Evolutionary conservation across 164 flowering plant genomes (phyloP).

Genomic region (Protea cynaroides): DNA sequence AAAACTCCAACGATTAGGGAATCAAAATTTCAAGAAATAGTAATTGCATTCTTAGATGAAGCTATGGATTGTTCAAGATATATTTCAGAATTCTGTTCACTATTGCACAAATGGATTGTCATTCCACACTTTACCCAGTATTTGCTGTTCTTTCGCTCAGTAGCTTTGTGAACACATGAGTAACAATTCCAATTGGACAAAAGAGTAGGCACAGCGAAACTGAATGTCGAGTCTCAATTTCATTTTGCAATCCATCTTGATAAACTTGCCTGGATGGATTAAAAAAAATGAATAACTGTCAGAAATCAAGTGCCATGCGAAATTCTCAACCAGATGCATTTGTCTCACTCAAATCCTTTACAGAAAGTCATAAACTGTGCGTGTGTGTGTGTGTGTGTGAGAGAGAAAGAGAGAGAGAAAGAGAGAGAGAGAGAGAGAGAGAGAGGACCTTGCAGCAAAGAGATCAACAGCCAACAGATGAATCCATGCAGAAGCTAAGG

Average conservation of each 20-base stretch:
- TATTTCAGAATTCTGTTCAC: background rate
- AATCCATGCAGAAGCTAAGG: constrained; percentile 96
- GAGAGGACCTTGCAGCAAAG: constrained; percentile 82
- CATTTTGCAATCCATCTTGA: constrained; percentile 65
- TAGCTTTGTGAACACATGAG: constrained; percentile 66
- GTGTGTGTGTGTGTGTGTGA: background rate
- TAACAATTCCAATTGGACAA: constrained; percentile 75
- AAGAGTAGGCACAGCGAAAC: constrained; percentile 78
- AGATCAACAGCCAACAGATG: constrained; percentile 83
- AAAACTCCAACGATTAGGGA: too few species aligned
- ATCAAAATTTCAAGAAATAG: too few species aligned
- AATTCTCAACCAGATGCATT: too few species aligned
- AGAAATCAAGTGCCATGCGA: background rate
- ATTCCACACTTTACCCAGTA: constrained; percentile 8
- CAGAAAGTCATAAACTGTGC: too few species aligned
- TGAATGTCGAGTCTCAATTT: constrained; percentile 88
- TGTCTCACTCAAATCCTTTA: background rate
- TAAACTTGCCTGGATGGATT: constrained; percentile 61
- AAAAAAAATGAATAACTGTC: constrained; percentile 6
- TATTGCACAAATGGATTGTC: background rate
- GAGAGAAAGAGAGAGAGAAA: constrained; percentile 18
- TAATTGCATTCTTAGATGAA: too few species aligned
- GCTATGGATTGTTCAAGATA: too few species aligned
- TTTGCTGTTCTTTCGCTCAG: constrained; percentile 29
- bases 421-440: constrained; percentile 18